Evolutionary conservation across 176 grass and related monocot genomes (phyloP).

Genomic region (Avena atlantica): DNA sequence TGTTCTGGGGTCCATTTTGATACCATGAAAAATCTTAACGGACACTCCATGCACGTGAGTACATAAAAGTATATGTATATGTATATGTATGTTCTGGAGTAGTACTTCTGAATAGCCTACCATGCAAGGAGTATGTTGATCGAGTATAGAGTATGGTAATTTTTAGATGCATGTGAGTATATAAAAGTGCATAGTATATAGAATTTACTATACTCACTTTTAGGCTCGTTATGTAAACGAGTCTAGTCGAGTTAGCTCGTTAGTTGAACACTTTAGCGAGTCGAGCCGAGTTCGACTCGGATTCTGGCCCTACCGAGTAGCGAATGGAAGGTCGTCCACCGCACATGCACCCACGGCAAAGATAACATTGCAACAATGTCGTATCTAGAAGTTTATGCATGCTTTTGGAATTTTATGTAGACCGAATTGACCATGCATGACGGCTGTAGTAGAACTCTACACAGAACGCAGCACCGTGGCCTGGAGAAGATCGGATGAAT

Average conservation of each 20-base stretch:
- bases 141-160: not conserved
- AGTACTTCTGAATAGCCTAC: not conserved
- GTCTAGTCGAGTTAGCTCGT: too few species aligned
- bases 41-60: too few species aligned
- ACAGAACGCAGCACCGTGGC: not conserved
- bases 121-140: not conserved
- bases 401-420: not conserved
- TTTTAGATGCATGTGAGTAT: not conserved
- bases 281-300: too few species aligned
- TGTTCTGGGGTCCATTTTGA: not conserved
- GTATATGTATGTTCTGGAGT: too few species aligned
- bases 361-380: too few species aligned
- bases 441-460: not conserved
- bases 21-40: not conserved
- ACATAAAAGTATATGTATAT: too few species aligned
- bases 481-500: not conserved
- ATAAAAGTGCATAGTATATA: not conserved
- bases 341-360: too few species aligned
- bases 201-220: not conserved
- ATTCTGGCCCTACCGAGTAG: too few species aligned
- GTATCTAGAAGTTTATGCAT: not conserved
- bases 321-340: too few species aligned
- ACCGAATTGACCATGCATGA: not conserved
- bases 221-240: too few species aligned
- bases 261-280: too few species aligned